Base-by-base conservation (phyloP, 768 basidiomycete genomes). In the Russula foetens region DNA sequence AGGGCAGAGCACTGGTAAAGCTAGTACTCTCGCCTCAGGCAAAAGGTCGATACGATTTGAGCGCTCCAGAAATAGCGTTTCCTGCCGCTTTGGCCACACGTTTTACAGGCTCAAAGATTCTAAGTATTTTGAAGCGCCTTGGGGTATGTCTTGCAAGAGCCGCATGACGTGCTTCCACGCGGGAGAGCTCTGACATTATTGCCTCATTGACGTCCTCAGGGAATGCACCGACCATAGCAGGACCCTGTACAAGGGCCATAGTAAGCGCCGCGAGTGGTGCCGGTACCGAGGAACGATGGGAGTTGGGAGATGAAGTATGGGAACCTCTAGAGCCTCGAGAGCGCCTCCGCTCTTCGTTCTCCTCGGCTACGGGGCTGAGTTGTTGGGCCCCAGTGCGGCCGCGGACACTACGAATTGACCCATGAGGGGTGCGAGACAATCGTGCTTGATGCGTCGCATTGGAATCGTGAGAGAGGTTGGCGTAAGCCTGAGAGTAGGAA, bases 291-390 rank as follows among this genome's bases (percentile, higher is more conserved):
- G 58, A 58, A 29, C 59, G 53, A 45, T 28, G 50, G 8, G 58
- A 14, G 24, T 54, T 15, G n/a, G 33, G 52, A 29, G 65, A 53
- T 29, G 60, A 53, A 8, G 53, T 23, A 38, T 24, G 28, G 31
- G 58, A 56, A 3, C 38, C 38, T 35, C 57, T 24, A 28, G 58
- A 60, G 14, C 56, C 62, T 45, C 59, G 56, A 17, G 64, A 64
- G 14, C 64, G 64, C 44, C 62, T 53, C 23, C 61, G 57, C 39
- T 58, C 64, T 29, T 64, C 65, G 17, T 19, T 60, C 56, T 66
- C 65, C 53, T 66, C 65, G 4, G 19, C 65, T 23, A 66, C 65
- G 14, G 65, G 65, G 23, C 65, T 66, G 39, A 66, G 63, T 57
- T 66, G 63, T 9, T 64, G 56, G 7, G 56, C 4, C 19, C 23